Percentiles rank a stretch among this genome's conserved stretches.
Evolutionary conservation across 106 monocot species (phyloP).

Genomic region (Platanthera guangdongensis): DNA sequence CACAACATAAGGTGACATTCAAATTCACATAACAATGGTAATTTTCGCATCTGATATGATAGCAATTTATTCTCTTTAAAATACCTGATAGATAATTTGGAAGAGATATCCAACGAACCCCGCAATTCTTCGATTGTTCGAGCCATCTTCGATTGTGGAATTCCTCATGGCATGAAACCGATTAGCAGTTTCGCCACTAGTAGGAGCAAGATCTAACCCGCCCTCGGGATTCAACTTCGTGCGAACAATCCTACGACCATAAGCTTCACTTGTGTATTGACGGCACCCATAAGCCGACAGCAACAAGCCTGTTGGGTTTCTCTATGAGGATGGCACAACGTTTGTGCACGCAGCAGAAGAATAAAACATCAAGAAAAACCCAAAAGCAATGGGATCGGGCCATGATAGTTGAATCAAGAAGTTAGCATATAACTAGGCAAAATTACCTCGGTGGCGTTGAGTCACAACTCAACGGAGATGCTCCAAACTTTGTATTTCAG

Average conservation of each 20-base stretch:
- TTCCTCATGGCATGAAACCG: slow-evolving; percentile 10
- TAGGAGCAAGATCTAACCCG: slow-evolving; percentile 25
- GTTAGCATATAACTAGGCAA: no score
- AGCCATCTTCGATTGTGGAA: slow-evolving; percentile 12
- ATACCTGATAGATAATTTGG: slow-evolving; percentile 92
- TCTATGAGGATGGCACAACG: no score
- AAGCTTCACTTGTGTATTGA: slow-evolving; percentile 28
- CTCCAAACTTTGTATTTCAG: no score
- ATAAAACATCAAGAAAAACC: no score
- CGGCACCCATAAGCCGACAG: slow-evolving; percentile 79
- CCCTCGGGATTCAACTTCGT: slow-evolving; percentile 37
- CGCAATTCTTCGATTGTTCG: slow-evolving; percentile 27
- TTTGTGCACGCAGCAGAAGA: no score
- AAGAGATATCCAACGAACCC: slow-evolving; percentile 72
- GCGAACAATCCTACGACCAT: slow-evolving; percentile 14
- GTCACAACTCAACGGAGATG: no score
- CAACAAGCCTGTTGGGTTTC: no score
- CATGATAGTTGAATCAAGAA: no score
- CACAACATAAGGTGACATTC: background rate
- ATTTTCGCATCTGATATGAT: background rate
- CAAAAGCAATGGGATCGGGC: no score
- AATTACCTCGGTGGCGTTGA: no score
- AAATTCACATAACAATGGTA: background rate
- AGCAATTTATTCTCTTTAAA: background rate
- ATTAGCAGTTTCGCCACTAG: slow-evolving; percentile 18